Percentiles rank a stretch among this genome's conserved stretches.
phyloP scores from a whole-genome alignment of 805 yeast species.

The Yueomyces sinensis region DNA sequence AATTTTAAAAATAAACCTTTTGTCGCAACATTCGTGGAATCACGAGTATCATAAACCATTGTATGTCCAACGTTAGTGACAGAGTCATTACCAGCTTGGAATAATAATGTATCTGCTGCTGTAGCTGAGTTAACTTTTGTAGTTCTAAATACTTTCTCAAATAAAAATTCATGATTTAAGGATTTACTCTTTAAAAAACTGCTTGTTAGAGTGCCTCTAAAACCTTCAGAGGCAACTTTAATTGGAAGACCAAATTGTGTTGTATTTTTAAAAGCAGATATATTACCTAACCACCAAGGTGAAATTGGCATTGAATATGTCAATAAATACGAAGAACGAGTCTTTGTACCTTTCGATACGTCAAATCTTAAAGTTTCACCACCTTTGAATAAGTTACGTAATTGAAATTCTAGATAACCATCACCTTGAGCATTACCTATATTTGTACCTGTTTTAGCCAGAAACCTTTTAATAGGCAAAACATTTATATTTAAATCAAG shows the following conservation, averaged over 20 bases:
- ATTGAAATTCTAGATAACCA: constrained; percentile 70
- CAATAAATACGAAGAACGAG: constrained; percentile 39
- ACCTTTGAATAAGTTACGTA: constrained; percentile 49
- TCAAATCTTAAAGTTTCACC: constrained; percentile 48
- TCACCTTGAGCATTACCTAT: constrained; percentile 93
- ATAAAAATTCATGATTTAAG: constrained; percentile 35
- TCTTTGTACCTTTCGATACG: constrained; percentile 47
- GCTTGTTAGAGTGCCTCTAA: constrained; percentile 1
- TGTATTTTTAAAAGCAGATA: constrained; percentile 35
- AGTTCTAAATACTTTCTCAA: constrained; percentile 22
- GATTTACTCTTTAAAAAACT: constrained; percentile 5
- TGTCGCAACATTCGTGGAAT: constrained; percentile 29
- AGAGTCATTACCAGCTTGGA: constrained; percentile 46
- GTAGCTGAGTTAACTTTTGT: constrained; percentile 28
- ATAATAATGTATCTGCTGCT: constrained; percentile 44
- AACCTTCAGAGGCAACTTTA: constrained; percentile 37
- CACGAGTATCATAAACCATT: constrained; percentile 28
- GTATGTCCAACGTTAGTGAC: constrained; percentile 41
- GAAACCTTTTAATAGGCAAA: constrained; percentile 52
- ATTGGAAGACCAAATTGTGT: constrained; percentile 41
- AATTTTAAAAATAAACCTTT: constrained; percentile 31
- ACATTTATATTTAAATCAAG: constrained; percentile 23
- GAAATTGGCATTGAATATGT: constrained; percentile 40
- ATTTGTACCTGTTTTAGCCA: constrained; percentile 88
- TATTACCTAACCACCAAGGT: constrained; percentile 40